Evolutionary conservation across 176 grass and related monocot species (phyloP).

Genomic region (Chrysopogon serrulatus): DNA sequence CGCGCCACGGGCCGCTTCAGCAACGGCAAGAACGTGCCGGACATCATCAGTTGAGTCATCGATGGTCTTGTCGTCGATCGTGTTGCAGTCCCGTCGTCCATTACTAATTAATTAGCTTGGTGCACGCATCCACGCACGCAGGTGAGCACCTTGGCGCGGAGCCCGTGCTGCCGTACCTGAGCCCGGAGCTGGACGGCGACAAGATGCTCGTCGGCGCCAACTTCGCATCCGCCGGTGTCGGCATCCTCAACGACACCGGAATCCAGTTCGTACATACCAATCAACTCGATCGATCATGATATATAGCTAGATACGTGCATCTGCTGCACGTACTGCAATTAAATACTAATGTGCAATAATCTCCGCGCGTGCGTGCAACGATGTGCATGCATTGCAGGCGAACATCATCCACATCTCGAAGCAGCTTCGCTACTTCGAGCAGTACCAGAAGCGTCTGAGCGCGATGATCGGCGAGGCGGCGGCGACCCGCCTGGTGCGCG

Average conservation of each 20-base stretch:
- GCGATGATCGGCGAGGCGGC: slow-evolving; percentile 32
- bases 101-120: no score
- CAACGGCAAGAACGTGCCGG: slow-evolving; percentile 83
- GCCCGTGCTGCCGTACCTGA: slow-evolving; percentile 68
- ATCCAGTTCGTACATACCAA: slow-evolving; percentile 56
- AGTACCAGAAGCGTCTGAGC: slow-evolving; percentile 71
- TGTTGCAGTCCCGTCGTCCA: no score
- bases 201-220: slow-evolving; percentile 89
- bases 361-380: no score
- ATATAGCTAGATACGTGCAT: no score
- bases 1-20: slow-evolving; percentile 66
- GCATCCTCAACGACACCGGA: slow-evolving; percentile 93
- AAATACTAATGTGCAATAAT: no score
- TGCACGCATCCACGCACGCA: slow-evolving; percentile 7
- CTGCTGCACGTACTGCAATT: no score
- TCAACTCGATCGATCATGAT: background rate
- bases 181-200: slow-evolving; percentile 61
- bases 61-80: no score
- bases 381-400: slow-evolving; percentile 25
- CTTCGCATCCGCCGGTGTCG: slow-evolving; percentile 93
- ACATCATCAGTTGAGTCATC: slow-evolving; percentile 70
- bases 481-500: slow-evolving; percentile 28
- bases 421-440: slow-evolving; percentile 72
- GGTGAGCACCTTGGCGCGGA: slow-evolving; percentile 76
- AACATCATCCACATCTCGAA: slow-evolving; percentile 80